Base-by-base conservation (phyloP, 306 rosid genomes). In the Rubus idaeus region DNA sequence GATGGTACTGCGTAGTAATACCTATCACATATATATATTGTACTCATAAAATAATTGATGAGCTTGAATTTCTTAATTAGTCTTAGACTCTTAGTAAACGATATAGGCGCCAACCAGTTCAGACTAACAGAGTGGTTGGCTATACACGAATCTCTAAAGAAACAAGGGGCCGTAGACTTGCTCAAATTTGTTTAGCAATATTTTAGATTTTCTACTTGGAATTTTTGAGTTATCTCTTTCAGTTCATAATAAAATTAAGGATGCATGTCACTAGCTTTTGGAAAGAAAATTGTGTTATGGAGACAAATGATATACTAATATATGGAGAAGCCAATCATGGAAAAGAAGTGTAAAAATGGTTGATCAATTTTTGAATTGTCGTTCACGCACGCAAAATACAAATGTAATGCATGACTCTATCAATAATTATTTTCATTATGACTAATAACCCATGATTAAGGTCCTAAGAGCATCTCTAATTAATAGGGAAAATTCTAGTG, bases 81-180 rank as follows among this genome's bases (percentile, higher is more conserved):
- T 70, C 45, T 26, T 6, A 47, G 51, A 47, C 51, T 47, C 52
- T 47, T 26, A 4, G 74, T 49, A 70, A 70, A 70, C 35, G 26
- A 70, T 23, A 71, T 35, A 18, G 47, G 73, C 82, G 77, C 77
- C 72, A 61, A 63, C 82, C 82, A 78, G 55, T 51, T 58, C 65
- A 62, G 73, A 77, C 80, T 30, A 62, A 52, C 5, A 11, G 18
- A 74, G 8, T 16, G 17, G 66, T 53, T n/a, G 16, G 51, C 21
- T 12, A 53, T 55, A 5, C 18, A 18, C 51, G 39, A 73, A 73
- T 56, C 52, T 41, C 37, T 41, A 46, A 9, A 23, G 2, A 45
- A 47, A 21, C 55, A 23, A 68, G 20, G 16, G 57, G 10, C 73
- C 3, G 7, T n/a, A 3, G 73, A 23, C 73, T 47, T 23, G 56